Conservation (phyloP, 331 rosid genomes). For the Spiraea crenata region DNA sequence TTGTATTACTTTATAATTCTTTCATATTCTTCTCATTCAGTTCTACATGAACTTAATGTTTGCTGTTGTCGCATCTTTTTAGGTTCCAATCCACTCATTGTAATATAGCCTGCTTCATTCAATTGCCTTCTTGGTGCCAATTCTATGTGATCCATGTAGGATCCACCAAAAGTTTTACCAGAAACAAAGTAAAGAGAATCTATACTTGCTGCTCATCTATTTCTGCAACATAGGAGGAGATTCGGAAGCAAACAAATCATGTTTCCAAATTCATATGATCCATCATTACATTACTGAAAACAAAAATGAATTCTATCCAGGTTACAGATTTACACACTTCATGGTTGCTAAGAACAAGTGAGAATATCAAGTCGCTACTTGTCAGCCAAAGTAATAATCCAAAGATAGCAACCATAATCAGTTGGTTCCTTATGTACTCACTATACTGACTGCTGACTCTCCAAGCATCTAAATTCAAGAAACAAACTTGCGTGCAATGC, state of each 20-base stretch:
- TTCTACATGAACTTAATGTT: constrained; percentile 6
- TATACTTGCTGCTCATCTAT: not conserved
- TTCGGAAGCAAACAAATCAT: no score
- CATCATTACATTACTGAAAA: not conserved
- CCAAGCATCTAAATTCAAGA: constrained; percentile 7
- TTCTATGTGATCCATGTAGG: not conserved
- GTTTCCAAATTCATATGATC: no score
- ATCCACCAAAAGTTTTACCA: not conserved
- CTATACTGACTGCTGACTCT: no score
- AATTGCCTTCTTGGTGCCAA: constrained; percentile 10
- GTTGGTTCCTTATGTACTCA: no score
- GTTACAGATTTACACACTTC: not conserved
- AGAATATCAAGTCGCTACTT: not conserved
- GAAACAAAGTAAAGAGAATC: not conserved
- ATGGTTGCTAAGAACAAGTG: no score
- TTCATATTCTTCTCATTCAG: constrained; percentile 27
- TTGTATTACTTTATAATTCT: constrained; percentile 32
- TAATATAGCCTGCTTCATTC: constrained; percentile 10
- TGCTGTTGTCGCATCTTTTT: constrained; percentile 12
- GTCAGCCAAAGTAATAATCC: not conserved
- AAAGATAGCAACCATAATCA: no score
- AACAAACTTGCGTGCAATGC: constrained; percentile 16
- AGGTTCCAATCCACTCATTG: constrained; percentile 18
- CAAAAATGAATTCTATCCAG: not conserved
- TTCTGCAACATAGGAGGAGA: not conserved